Percentiles rank a stretch among this genome's conserved stretches.
phyloP scores from a whole-genome alignment of 2,329 filamentous ascomycete genomes.

The Colletotrichum theobromicola region DNA sequence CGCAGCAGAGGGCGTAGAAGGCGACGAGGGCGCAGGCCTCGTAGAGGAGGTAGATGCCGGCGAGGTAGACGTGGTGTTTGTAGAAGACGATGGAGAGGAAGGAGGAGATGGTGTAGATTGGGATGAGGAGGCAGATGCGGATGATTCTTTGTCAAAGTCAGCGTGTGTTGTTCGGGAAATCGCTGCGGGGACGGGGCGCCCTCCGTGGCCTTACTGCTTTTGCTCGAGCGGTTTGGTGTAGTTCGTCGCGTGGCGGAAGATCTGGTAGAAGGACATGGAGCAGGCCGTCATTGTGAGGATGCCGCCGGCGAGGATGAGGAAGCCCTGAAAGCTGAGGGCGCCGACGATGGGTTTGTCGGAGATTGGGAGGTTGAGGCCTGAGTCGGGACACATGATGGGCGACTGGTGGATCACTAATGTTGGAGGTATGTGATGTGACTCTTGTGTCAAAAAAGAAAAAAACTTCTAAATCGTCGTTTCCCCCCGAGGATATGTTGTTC shows the following conservation, averaged over 20 bases:
- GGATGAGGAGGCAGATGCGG: background rate
- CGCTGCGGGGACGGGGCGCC: no score
- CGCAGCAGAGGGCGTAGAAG: background rate
- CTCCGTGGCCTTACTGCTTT: background rate
- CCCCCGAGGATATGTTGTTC: background rate
- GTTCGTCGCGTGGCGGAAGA: background rate
- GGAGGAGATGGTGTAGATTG: background rate
- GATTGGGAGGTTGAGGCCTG: background rate
- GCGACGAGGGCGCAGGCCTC: background rate
- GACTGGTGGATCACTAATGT: rapidly evolving
- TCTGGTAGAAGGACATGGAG: background rate
- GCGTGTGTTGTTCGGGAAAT: no score
- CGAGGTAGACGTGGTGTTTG: background rate
- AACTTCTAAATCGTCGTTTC: background rate
- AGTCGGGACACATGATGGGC: background rate
- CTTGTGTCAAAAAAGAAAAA: background rate
- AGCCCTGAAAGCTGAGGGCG: background rate
- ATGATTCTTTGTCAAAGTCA: no score
- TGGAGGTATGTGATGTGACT: background rate
- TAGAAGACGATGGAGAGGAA: background rate
- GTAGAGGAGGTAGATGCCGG: background rate
- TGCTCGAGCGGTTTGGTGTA: background rate
- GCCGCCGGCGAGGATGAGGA: background rate
- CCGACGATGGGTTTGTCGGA: background rate
- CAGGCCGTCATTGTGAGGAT: background rate